Conservation (phyloP, 352 stramenopile genomes). For the Pythium aquatile region DNA sequence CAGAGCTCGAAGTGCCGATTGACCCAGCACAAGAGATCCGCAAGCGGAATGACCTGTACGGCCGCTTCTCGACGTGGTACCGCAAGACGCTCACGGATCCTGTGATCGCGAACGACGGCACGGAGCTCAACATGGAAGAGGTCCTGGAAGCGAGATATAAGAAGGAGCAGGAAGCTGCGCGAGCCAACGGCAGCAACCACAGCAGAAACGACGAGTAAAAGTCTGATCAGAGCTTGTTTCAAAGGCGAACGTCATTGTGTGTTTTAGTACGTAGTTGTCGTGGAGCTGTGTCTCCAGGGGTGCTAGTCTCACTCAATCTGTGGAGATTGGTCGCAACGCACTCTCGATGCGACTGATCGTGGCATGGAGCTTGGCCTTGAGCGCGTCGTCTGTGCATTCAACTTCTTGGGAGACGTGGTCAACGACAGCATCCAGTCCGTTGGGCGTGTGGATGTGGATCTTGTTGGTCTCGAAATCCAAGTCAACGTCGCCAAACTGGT, state of each 20-base stretch:
- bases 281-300: neutral
- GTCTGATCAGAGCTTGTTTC: neutral
- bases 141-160: conserved; percentile 58
- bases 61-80: conserved; percentile 79
- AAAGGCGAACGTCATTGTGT: neutral
- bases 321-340: conserved; percentile 63
- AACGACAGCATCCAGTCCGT: conserved; percentile 58
- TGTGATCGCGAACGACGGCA: conserved; percentile 74
- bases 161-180: conserved; percentile 32
- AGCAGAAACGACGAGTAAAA: conserved; percentile 11
- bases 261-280: neutral
- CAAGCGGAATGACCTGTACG: conserved; percentile 76
- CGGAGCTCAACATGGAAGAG: conserved; percentile 85
- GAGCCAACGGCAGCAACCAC: conserved; percentile 14
- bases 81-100: conserved; percentile 72
- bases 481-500: conserved; percentile 85
- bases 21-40: conserved; percentile 67
- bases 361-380: conserved; percentile 71
- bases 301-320: conserved; percentile 26
- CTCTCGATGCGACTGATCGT: conserved; percentile 65
- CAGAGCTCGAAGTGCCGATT: conserved; percentile 60
- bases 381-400: conserved; percentile 65
- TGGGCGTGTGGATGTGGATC: conserved; percentile 83
- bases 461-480: conserved; percentile 88
- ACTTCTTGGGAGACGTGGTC: conserved; percentile 62